These are phyloP conservation scores for Syncephalastrum racemosum DNA, from an alignment of 371 early-diverging fungal genomes.

Conservation along the genomic window DNA sequence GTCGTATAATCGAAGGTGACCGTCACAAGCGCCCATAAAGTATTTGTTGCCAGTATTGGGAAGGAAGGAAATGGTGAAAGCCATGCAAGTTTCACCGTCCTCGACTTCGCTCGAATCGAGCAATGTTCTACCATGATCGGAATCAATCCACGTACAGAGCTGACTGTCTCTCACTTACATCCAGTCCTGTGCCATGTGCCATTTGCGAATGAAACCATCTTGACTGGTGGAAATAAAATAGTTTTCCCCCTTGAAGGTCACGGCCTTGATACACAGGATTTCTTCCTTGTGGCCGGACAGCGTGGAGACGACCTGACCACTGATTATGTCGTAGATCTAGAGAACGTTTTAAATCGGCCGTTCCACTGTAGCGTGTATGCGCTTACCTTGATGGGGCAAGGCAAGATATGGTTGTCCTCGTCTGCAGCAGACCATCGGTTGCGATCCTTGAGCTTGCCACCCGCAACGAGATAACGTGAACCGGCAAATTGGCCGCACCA, in stretches of 20 bases:
- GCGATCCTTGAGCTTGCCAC: slow-evolving; percentile 75
- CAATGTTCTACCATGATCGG: slow-evolving; percentile 37
- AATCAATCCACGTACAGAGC: neutral
- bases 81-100: slow-evolving; percentile 91
- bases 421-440: slow-evolving; percentile 84
- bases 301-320: slow-evolving; percentile 66
- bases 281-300: slow-evolving; percentile 88
- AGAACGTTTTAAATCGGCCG: neutral
- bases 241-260: slow-evolving; percentile 72
- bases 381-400: slow-evolving; percentile 79
- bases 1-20: slow-evolving; percentile 82
- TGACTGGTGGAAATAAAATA: slow-evolving; percentile 88
- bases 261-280: slow-evolving; percentile 75
- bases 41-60: slow-evolving; percentile 91
- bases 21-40: slow-evolving; percentile 88
- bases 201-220: slow-evolving; percentile 89
- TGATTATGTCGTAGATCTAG: slow-evolving; percentile 73
- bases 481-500: slow-evolving; percentile 74
- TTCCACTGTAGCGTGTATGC: neutral
- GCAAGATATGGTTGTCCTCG: slow-evolving; percentile 89
- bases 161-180: slow-evolving; percentile 31
- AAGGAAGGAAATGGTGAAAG: slow-evolving; percentile 89
- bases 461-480: slow-evolving; percentile 29
- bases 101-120: slow-evolving; percentile 60
- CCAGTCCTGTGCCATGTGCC: slow-evolving; percentile 83